Conservation (phyloP, 148 eudicot genomes). For the Camellia japonica region DNA sequence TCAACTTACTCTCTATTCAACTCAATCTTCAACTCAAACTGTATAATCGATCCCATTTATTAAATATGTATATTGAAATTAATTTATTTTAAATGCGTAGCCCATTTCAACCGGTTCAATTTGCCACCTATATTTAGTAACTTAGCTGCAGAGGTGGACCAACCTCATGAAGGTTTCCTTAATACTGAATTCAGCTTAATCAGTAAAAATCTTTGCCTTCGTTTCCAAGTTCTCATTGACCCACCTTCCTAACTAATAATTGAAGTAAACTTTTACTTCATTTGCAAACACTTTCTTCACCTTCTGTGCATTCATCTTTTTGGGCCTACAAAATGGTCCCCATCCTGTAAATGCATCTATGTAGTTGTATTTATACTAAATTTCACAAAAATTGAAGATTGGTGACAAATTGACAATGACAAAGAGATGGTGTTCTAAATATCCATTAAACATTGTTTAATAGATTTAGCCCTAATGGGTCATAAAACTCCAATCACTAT, state of each 20-base stretch:
- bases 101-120: too few relatives aligned
- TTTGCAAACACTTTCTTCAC: neutral
- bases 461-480: neutral
- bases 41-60: too few relatives aligned
- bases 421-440: neutral
- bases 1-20: too few relatives aligned
- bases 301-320: neutral
- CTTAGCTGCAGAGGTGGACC: neutral
- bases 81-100: too few relatives aligned
- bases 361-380: neutral
- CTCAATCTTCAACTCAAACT: too few relatives aligned
- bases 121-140: neutral
- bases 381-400: neutral
- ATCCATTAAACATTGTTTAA: neutral
- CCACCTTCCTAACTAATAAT: conserved; percentile 15
- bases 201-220: conserved; percentile 1
- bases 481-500: conserved; percentile 19
- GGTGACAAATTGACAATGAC: neutral
- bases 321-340: conserved; percentile 10
- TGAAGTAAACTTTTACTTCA: neutral
- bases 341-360: neutral
- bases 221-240: conserved; percentile 20
- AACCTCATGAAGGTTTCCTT: conserved; percentile 12
- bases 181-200: neutral
- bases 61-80: too few relatives aligned